Percentiles rank a stretch among this genome's conserved stretches.
Conservation (phyloP, 225 moss, liverwort and hornwort species). For the Bryoerythrophyllum caledonicum region DNA sequence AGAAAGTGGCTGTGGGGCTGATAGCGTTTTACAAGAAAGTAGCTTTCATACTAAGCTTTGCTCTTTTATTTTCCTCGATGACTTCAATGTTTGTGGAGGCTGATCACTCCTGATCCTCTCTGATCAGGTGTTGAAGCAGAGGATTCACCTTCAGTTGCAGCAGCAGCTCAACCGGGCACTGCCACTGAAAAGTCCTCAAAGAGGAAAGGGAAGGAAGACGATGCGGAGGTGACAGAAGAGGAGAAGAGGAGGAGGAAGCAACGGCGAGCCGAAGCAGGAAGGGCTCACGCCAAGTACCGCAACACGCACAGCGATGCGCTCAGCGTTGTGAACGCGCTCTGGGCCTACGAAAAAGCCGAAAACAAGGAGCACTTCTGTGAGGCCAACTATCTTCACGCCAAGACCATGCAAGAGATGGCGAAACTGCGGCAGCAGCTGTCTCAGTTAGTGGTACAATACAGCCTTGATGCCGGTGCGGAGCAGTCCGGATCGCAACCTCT, state of each 20-base stretch:
- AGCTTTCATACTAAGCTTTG: background rate
- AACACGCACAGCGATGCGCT: conserved; percentile 88
- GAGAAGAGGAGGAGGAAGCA: conserved; percentile 72
- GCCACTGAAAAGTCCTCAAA: conserved; percentile 19
- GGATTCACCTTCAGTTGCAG: conserved; percentile 33
- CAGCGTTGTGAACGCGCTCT: conserved; percentile 76
- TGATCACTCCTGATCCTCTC: conserved; percentile 8
- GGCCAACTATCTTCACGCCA: conserved; percentile 75
- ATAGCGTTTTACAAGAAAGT: background rate
- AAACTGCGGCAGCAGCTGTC: conserved; percentile 82
- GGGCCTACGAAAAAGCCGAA: conserved; percentile 76
- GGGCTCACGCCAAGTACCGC: conserved; percentile 82
- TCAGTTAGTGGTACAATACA: conserved; percentile 70
- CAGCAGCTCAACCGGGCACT: conserved; percentile 18
- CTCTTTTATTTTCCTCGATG: background rate
- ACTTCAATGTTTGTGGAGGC: background rate
- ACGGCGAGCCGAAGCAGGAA: conserved; percentile 70
- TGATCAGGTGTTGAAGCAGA: conserved; percentile 43
- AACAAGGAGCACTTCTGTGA: conserved; percentile 80
- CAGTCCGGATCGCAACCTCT: conserved; percentile 32
- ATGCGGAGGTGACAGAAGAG: conserved; percentile 39
- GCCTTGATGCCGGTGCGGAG: conserved; percentile 51
- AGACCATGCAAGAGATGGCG: conserved; percentile 96
- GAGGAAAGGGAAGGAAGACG: conserved; percentile 35
- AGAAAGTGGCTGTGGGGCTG: background rate